Evolutionary conservation across 306 rosid genomes (phyloP).

Genomic region (Echinosophora koreensis): DNA sequence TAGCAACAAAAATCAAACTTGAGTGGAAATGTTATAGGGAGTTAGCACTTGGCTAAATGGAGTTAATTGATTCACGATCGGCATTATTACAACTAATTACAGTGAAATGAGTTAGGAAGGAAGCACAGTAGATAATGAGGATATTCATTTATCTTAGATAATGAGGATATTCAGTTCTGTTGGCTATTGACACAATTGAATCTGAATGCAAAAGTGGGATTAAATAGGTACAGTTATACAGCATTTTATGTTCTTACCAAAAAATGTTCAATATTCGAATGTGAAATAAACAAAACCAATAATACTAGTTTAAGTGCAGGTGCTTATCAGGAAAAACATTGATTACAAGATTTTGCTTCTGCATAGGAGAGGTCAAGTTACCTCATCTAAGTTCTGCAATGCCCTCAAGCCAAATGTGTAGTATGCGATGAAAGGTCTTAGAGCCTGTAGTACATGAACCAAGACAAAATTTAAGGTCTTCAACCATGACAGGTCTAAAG

Average conservation of each 20-base stretch:
- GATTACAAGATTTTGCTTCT: conserved; percentile 6
- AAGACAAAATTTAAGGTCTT: conserved; percentile 23
- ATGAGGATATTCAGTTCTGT: background rate
- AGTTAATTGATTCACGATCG: conserved; percentile 10
- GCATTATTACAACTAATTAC: conserved; percentile 7
- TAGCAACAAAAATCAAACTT: background rate
- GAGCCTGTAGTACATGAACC: conserved; percentile 64
- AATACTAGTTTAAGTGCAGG: background rate
- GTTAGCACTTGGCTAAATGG: conserved; percentile 21
- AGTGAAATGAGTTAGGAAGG: conserved; percentile 33
- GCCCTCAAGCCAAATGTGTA: conserved; percentile 65
- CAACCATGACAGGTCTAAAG: conserved; percentile 14
- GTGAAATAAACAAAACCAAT: conserved; percentile 24
- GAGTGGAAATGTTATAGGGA: background rate
- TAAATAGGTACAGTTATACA: background rate
- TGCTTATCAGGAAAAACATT: conserved; percentile 21
- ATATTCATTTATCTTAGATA: too few species aligned
- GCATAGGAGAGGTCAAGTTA: conserved; percentile 44
- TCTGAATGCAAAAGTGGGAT: conserved; percentile 33
- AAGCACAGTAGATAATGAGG: background rate
- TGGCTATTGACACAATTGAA: conserved; percentile 21
- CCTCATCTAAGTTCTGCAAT: conserved; percentile 75
- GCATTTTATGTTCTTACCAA: background rate
- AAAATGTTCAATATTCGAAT: background rate
- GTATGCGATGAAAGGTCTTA: conserved; percentile 84